These are phyloP conservation scores for Russula vinacea DNA, from an alignment of 768 basidiomycete genomes.

Conservation along the genomic window DNA sequence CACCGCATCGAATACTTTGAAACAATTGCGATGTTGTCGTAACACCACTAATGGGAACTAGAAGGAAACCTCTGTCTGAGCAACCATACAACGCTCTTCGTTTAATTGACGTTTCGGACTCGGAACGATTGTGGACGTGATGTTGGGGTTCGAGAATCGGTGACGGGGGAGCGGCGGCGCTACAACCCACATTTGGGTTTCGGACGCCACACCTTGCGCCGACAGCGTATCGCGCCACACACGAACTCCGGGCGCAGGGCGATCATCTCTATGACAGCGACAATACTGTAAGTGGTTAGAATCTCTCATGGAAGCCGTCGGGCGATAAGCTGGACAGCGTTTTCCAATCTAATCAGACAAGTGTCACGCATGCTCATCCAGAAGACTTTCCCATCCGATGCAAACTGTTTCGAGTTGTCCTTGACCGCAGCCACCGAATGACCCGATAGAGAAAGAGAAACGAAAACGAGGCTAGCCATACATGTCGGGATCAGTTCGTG, in stretches of 20 bases:
- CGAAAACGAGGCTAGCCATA: not conserved
- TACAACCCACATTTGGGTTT: not conserved
- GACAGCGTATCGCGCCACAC: not conserved
- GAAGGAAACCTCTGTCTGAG: not conserved
- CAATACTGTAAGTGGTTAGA: not conserved
- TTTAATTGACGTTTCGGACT: not conserved
- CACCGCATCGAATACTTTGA: not conserved
- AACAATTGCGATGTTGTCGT: not conserved
- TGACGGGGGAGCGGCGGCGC: too few relatives aligned
- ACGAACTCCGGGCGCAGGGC: not conserved
- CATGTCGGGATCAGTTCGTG: not conserved
- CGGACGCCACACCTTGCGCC: too few relatives aligned
- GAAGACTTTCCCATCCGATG: too few relatives aligned
- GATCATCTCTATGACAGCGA: not conserved
- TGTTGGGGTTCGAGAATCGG: not conserved
- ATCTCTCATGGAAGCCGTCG: not conserved
- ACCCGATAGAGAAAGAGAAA: not conserved
- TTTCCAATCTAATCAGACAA: constrained; percentile 4
- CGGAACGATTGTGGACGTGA: not conserved
- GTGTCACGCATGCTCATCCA: not conserved
- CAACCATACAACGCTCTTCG: not conserved
- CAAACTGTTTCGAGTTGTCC: not conserved
- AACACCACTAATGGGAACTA: not conserved
- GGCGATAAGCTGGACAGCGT: not conserved
- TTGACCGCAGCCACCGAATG: not conserved